These are phyloP conservation scores for Ustanciosporium gigantosporum DNA, from an alignment of 1,284 basidiomycete genomes.

Conservation along the genomic window DNA sequence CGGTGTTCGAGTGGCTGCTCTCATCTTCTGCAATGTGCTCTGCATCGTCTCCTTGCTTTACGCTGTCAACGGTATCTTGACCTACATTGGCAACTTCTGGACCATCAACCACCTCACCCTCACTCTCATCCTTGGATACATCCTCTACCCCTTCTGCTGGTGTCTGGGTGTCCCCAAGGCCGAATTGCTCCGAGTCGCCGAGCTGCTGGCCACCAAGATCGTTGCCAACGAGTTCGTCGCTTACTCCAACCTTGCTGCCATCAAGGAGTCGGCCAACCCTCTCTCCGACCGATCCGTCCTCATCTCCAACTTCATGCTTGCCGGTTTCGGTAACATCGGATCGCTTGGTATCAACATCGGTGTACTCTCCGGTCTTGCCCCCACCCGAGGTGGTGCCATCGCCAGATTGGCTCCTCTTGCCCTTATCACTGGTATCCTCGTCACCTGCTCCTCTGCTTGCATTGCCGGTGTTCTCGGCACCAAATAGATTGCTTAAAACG, in stretches of 20 bases:
- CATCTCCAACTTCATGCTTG: slow-evolving; percentile 79
- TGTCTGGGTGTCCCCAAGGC: slow-evolving; percentile 65
- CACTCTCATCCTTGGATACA: slow-evolving; percentile 77
- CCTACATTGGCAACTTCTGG: slow-evolving; percentile 85
- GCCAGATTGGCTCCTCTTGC: slow-evolving; percentile 74
- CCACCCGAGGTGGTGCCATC: slow-evolving; percentile 74
- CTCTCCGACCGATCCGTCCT: slow-evolving; percentile 73
- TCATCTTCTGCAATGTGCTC: slow-evolving; percentile 79
- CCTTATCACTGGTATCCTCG: slow-evolving; percentile 58
- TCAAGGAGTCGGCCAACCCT: slow-evolving; percentile 63
- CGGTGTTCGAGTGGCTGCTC: slow-evolving; percentile 80
- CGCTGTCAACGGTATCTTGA: slow-evolving; percentile 79
- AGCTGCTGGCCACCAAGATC: slow-evolving; percentile 81
- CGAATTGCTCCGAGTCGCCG: slow-evolving; percentile 60
- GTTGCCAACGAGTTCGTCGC: slow-evolving; percentile 80
- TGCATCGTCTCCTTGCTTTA: slow-evolving; percentile 75
- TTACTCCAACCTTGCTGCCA: slow-evolving; percentile 64
- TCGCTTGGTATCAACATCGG: slow-evolving; percentile 89
- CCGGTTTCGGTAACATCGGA: slow-evolving; percentile 79
- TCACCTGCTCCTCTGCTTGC: slow-evolving; percentile 62
- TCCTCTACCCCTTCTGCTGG: slow-evolving; percentile 78
- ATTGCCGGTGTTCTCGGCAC: slow-evolving; percentile 61
- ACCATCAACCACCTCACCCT: slow-evolving; percentile 78
- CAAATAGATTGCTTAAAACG: slow-evolving; percentile 7
- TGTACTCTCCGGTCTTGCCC: slow-evolving; percentile 80